Percentiles rank a stretch among this genome's conserved stretches.
Evolutionary conservation across 2,329 filamentous ascomycete genomes (phyloP).

Genomic region (Colletotrichum incanum): DNA sequence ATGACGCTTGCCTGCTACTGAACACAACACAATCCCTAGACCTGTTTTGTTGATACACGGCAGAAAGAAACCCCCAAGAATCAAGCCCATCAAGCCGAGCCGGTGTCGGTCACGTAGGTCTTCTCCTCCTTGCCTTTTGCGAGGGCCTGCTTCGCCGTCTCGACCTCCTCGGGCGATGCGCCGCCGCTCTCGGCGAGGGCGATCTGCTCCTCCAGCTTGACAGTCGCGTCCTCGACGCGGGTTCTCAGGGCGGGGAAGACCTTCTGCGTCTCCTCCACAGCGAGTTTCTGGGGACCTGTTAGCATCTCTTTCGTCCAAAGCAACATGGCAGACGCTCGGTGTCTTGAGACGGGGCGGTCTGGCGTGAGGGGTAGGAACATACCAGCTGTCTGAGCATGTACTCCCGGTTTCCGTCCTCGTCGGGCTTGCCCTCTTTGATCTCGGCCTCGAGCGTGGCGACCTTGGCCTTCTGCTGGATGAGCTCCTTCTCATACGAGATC

Average conservation of each 20-base stretch:
- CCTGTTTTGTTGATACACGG: neutral
- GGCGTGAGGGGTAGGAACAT: constrained; percentile 47
- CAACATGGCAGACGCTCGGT: neutral
- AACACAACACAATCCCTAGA: constrained; percentile 18
- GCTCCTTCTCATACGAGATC: constrained; percentile 89
- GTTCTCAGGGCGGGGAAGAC: constrained; percentile 81
- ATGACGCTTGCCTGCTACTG: constrained; percentile 22
- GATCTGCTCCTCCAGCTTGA: constrained; percentile 82
- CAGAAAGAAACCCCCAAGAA: neutral
- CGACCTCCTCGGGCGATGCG: constrained; percentile 64
- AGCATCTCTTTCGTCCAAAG: neutral
- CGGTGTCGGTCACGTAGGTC: constrained; percentile 30
- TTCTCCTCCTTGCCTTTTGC: constrained; percentile 62
- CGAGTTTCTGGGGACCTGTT: constrained; percentile 73
- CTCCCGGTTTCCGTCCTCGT: constrained; percentile 81
- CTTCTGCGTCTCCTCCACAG: constrained; percentile 88
- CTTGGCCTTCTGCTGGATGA: constrained; percentile 80
- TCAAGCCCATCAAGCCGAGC: constrained; percentile 2
- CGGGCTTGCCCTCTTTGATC: constrained; percentile 62
- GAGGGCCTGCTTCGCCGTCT: constrained; percentile 69
- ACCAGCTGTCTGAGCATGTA: constrained; percentile 92
- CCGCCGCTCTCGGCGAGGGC: constrained; percentile 72
- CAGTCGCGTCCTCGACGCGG: constrained; percentile 80
- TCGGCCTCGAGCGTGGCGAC: constrained; percentile 79
- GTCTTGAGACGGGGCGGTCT: neutral